These are phyloP conservation scores for Hylodesmum podocarpum DNA, from an alignment of 306 rosid species.

Conservation along the genomic window DNA sequence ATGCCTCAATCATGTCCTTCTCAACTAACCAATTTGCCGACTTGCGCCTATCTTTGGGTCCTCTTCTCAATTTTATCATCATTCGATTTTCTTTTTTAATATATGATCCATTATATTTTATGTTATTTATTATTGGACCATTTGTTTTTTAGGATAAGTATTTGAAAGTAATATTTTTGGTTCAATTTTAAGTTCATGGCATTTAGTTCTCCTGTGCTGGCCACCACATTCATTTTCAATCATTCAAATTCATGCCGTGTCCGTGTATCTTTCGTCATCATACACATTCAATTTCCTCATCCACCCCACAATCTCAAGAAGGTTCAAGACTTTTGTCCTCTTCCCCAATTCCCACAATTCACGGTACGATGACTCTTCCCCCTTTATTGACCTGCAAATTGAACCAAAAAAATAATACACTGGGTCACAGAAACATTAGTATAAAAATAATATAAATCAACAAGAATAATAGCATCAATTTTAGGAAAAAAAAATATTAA, in stretches of 20 bases:
- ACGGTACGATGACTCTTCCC: not conserved
- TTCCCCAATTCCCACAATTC: not conserved
- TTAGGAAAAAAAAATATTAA: not conserved
- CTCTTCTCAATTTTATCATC: not conserved
- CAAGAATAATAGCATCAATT: not conserved
- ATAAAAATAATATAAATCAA: constrained; percentile 1
- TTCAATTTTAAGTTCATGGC: not conserved
- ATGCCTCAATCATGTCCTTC: constrained; percentile 19
- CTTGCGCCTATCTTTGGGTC: not conserved
- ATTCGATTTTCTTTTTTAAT: not conserved
- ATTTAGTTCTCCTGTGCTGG: not conserved
- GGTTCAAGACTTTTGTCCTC: constrained; percentile 22
- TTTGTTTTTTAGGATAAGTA: not conserved
- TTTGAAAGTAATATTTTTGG: not conserved
- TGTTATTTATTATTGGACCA: not conserved
- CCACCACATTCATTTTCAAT: not conserved
- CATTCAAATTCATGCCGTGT: not conserved
- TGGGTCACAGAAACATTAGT: not conserved
- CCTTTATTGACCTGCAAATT: constrained; percentile 43
- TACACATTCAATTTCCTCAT: constrained; percentile 6
- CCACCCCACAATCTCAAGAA: constrained; percentile 6
- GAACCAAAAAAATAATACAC: not conserved
- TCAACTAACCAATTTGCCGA: constrained; percentile 25
- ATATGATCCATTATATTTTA: not conserved
- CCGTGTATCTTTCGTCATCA: not conserved